Base-by-base conservation (phyloP, 2,329 filamentous ascomycete species). In the Fusarium burgessii region DNA sequence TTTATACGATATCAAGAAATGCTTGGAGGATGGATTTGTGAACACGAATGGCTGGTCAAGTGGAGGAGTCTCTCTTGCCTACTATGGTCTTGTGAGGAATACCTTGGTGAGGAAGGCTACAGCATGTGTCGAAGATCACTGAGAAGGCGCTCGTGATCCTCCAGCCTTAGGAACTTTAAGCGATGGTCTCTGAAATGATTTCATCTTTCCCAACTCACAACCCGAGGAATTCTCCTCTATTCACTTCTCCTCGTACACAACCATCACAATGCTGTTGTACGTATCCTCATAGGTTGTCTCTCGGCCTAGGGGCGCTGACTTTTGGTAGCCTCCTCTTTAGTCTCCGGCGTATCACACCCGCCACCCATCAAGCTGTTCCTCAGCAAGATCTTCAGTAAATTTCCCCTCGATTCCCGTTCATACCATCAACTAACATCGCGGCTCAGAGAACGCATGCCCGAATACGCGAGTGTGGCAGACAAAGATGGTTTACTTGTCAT, bases 401-500 rank as follows among this genome's bases (percentile, higher is more conserved):
- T 10, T 7, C 6, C 10, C 12, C 46, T 10, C 29, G 6, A 10
- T 14, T 17, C 7, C 29, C 29, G 2, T 12, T 18, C 3, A 8
- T 14, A 20, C 35, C 15, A 3, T 35, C 4, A 5, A 20, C 29
- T 50, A 5, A 35, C 32, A 11, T 25, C 46, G 7, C 14, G 33
- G 6, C n/a, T 8, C 46, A 33, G 46, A 33, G 27, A 14, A 49
- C 33, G 29, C 15, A 13, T 33, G 3, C 46, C 46, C 8, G 12
- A 8, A 18, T 7, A 4, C 7, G 14, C 29, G 7, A 29, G 4
- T 18, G 12, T 23, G 2, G 4, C 20, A 5, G n/a, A 49, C 2
- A 33, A 29, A 15, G 13, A 3, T n/a, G 6, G n/a, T 23, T 7
- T 18, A 6, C 2, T 49, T 4, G 11, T 1, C 0, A 5, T 49